A percentile compares a stretch with the other conserved stretches of the same genome.
Conservation (phyloP, 805 yeast genomes). For the Zygotorulaspora sp. region DNA sequence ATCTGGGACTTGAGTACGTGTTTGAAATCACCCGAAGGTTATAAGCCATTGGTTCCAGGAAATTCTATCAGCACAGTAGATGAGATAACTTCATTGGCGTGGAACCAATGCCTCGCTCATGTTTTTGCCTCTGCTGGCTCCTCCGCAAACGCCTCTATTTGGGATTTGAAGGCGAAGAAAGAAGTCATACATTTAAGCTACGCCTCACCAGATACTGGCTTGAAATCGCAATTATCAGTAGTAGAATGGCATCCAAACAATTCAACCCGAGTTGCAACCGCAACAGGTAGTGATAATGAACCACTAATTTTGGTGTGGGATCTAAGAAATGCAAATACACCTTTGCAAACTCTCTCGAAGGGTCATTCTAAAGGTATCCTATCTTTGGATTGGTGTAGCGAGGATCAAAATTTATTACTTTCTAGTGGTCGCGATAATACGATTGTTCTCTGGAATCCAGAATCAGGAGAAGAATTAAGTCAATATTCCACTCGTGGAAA, state of each 20-base stretch:
- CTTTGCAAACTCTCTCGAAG: constrained; percentile 55
- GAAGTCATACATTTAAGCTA: constrained; percentile 85
- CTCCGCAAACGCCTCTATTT: constrained; percentile 81
- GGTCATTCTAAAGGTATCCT: constrained; percentile 89
- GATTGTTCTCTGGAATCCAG: constrained; percentile 87
- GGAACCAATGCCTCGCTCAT: constrained; percentile 82
- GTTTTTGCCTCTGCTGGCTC: constrained; percentile 88
- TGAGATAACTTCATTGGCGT: constrained; percentile 73
- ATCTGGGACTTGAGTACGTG: constrained; percentile 82
- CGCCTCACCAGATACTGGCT: constrained; percentile 45
- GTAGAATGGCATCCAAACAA: constrained; percentile 95
- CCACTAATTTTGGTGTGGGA: constrained; percentile 92
- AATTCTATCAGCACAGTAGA: constrained; percentile 74
- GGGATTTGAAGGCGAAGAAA: constrained; percentile 86
- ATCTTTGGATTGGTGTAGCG: constrained; percentile 88
- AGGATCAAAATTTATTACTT: constrained; percentile 70
- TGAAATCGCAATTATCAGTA: constrained; percentile 65
- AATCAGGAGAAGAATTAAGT: constrained; percentile 64
- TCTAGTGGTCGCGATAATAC: constrained; percentile 93
- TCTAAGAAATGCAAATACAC: constrained; percentile 87
- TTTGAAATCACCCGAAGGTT: constrained; percentile 36
- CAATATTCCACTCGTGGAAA: constrained; percentile 88
- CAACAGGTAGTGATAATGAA: constrained; percentile 71
- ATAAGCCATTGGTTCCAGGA: constrained; percentile 59
- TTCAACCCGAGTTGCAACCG: constrained; percentile 83